Conservation (phyloP, 1,284 basidiomycete species). For the Pterula multifida region DNA sequence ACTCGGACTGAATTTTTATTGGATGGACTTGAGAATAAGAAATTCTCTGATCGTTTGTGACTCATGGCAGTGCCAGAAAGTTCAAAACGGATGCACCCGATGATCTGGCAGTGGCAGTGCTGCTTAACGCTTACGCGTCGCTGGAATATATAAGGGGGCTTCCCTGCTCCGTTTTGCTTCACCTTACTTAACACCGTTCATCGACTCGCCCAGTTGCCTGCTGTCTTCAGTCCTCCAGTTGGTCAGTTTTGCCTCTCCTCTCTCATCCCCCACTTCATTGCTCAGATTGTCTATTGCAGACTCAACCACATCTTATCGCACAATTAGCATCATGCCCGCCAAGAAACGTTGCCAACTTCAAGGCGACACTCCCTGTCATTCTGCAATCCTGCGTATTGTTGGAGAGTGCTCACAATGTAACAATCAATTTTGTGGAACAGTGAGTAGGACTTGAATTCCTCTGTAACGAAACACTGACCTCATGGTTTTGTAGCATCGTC, state of each 20-base stretch:
- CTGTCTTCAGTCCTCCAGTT: background rate
- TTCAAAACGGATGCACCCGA: background rate
- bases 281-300: constrained; percentile 5
- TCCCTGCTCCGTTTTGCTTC: background rate
- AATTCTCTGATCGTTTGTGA: no score
- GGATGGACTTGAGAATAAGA: background rate
- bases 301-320: constrained; percentile 3
- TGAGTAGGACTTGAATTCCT: constrained; percentile 29
- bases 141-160: background rate
- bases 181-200: background rate
- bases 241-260: constrained; percentile 4
- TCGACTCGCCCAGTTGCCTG: background rate
- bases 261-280: constrained; percentile 1
- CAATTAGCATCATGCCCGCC: constrained; percentile 43
- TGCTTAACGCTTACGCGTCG: background rate
- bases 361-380: constrained; percentile 56
- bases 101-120: background rate
- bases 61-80: no score
- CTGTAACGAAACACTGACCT: constrained; percentile 6
- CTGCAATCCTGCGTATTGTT: constrained; percentile 68
- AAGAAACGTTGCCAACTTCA: constrained; percentile 80
- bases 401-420: constrained; percentile 74
- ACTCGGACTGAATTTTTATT: background rate
- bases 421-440: constrained; percentile 62
- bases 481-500: constrained; percentile 49